phyloP scores from a whole-genome alignment of 2,329 filamentous ascomycete genomes.

The Cordyceps militaris region DNA sequence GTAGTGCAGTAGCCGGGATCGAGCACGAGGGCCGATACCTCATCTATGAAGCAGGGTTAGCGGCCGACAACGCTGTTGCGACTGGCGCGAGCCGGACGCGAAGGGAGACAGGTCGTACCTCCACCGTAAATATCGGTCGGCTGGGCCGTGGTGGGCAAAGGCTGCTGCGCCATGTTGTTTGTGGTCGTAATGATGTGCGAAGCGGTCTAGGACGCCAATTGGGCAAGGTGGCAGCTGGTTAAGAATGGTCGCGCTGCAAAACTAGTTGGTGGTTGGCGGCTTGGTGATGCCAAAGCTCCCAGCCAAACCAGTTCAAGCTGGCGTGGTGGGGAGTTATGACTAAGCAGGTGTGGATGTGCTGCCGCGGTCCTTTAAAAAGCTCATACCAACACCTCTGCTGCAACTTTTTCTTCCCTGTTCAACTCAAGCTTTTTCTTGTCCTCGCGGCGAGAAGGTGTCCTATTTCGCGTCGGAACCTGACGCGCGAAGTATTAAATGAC shows the following conservation, averaged over 20 bases:
- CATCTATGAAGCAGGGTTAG: slow-evolving; percentile 52
- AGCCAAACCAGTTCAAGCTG: background rate
- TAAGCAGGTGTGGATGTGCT: slow-evolving; percentile 8
- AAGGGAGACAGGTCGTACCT: slow-evolving; percentile 36
- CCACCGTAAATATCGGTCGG: slow-evolving; percentile 58
- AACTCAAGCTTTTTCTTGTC: slow-evolving; percentile 2
- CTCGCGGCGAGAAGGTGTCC: background rate
- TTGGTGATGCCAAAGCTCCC: slow-evolving; percentile 5
- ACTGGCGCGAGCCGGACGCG: background rate
- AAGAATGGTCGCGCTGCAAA: slow-evolving; percentile 16
- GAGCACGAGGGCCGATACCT: slow-evolving; percentile 93
- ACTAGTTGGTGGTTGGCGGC: slow-evolving; percentile 3
- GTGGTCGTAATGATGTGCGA: slow-evolving; percentile 13
- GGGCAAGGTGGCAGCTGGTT: slow-evolving; percentile 16
- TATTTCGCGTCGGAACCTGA: background rate
- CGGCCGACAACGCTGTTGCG: slow-evolving; percentile 5
- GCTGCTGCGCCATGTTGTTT: slow-evolving; percentile 47
- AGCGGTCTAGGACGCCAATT: slow-evolving; percentile 19
- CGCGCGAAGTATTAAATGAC: slow-evolving; percentile 15
- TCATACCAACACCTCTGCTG: background rate
- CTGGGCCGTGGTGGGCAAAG: slow-evolving; percentile 47
- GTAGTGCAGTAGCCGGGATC: slow-evolving; percentile 89
- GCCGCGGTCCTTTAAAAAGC: slow-evolving; percentile 5
- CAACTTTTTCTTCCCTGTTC: background rate
- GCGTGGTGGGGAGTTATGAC: slow-evolving; percentile 3